Evolutionary conservation across 345 rosid genomes (phyloP).

Genomic region (Microcos paniculata): DNA sequence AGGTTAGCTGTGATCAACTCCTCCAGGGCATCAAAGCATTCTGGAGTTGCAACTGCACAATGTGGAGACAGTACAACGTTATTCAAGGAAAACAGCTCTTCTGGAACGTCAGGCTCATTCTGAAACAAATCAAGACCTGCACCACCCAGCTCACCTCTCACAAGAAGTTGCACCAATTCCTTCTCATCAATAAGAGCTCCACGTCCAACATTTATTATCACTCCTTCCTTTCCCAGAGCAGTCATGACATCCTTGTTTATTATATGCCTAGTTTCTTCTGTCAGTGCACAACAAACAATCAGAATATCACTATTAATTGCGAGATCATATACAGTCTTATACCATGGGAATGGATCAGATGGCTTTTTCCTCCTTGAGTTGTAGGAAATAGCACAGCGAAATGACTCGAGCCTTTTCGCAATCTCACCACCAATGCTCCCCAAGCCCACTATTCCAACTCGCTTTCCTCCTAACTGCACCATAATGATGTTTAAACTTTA

Average conservation of each 20-base stretch:
- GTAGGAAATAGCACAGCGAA: constrained; percentile 37
- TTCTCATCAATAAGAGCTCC: constrained; percentile 39
- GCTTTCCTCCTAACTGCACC: constrained; percentile 33
- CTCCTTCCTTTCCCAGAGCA: constrained; percentile 31
- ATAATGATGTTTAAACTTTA: not conserved
- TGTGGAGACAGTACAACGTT: constrained; percentile 41
- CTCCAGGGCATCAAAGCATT: constrained; percentile 25
- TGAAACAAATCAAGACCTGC: constrained; percentile 47
- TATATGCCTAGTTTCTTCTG: constrained; percentile 34
- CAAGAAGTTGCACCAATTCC: constrained; percentile 35
- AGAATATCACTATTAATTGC: constrained; percentile 34
- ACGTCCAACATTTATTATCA: constrained; percentile 37
- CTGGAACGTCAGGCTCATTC: constrained; percentile 37
- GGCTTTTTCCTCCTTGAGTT: constrained; percentile 29
- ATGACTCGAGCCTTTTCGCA: constrained; percentile 34
- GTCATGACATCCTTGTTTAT: constrained; percentile 33
- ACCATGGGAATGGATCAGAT: constrained; percentile 27
- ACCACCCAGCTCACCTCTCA: constrained; percentile 35
- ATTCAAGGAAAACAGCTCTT: constrained; percentile 22
- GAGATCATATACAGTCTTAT: constrained; percentile 21
- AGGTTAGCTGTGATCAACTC: constrained; percentile 30
- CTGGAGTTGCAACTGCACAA: constrained; percentile 34
- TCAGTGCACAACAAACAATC: constrained; percentile 33
- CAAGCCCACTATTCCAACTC: constrained; percentile 37
- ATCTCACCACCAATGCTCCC: constrained; percentile 34